A percentile compares a stretch with the other conserved stretches of the same genome.
phyloP scores from a whole-genome alignment of 768 basidiomycete genomes.

The Rhodotorula kratochvilovae region DNA sequence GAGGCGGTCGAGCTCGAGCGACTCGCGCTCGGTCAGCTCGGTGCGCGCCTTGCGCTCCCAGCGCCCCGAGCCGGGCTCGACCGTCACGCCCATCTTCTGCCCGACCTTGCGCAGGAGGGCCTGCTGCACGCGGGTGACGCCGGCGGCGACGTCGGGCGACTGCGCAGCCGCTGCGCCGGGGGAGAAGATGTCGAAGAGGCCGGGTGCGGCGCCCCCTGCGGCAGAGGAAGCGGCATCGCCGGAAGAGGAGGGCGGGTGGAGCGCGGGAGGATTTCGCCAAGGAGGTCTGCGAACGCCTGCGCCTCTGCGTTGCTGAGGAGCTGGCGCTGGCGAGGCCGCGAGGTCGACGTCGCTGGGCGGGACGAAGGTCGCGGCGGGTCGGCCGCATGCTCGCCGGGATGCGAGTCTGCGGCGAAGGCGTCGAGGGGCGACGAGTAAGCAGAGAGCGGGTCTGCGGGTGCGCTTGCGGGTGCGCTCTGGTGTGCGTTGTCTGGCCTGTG shows the following conservation, averaged over 20 bases:
- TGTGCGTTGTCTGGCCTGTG: background rate
- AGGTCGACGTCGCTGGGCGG: slow-evolving; percentile 1
- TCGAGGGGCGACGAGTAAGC: slow-evolving; percentile 27
- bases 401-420: slow-evolving; percentile 7
- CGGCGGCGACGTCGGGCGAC: background rate
- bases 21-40: slow-evolving; percentile 15
- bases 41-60: background rate
- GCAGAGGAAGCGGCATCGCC: background rate
- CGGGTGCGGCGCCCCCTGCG: background rate
- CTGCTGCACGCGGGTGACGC: slow-evolving; percentile 5
- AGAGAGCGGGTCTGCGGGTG: background rate
- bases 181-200: slow-evolving; percentile 14
- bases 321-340: slow-evolving; percentile 15
- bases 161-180: background rate
- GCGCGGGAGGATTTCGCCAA: slow-evolving; percentile 33
- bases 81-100: background rate
- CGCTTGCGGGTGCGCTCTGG: background rate
- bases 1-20: slow-evolving; percentile 56
- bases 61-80: background rate
- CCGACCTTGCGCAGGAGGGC: slow-evolving; percentile 18
- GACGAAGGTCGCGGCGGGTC: background rate
- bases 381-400: background rate
- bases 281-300: slow-evolving; percentile 32
- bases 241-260: background rate
- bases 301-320: slow-evolving; percentile 22